Evolutionary conservation across 306 rosid species (phyloP).

Genomic region (Geum urbanum): DNA sequence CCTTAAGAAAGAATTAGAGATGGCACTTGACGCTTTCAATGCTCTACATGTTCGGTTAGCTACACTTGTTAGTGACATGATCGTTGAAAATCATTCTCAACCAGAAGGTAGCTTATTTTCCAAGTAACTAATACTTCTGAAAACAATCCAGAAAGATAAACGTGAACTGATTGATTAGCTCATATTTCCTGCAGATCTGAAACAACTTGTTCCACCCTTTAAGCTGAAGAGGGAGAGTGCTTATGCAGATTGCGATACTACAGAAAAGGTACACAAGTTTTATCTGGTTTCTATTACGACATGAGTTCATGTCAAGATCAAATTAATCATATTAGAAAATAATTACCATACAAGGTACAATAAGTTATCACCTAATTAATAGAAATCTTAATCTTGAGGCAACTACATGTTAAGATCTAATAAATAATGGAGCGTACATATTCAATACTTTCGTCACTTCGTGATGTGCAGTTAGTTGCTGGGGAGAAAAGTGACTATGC

Average conservation of each 20-base stretch:
- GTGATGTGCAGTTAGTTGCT: slow-evolving; percentile 42
- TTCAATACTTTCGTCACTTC: slow-evolving; percentile 13
- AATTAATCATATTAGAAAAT: too few relatives aligned
- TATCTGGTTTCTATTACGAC: not conserved
- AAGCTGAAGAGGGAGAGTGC: slow-evolving; percentile 32
- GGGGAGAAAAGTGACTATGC: slow-evolving; percentile 31
- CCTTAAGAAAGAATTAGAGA: slow-evolving; percentile 54
- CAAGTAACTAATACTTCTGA: slow-evolving; percentile 13
- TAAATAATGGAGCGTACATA: not conserved
- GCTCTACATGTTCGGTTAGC: slow-evolving; percentile 40
- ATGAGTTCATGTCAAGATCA: too few relatives aligned
- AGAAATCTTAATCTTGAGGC: not conserved
- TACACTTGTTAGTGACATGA: slow-evolving; percentile 33
- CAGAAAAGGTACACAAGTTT: slow-evolving; percentile 42
- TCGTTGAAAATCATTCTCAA: slow-evolving; percentile 31
- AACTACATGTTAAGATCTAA: not conserved
- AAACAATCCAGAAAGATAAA: slow-evolving; percentile 15
- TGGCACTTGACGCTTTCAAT: slow-evolving; percentile 39
- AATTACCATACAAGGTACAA: slow-evolving; percentile 40
- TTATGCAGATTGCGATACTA: slow-evolving; percentile 32
- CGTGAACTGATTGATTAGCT: slow-evolving; percentile 29
- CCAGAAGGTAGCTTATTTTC: slow-evolving; percentile 45
- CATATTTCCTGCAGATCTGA: slow-evolving; percentile 49
- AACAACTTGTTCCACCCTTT: slow-evolving; percentile 32
- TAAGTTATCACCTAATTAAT: not conserved